phyloP scores from a whole-genome alignment of 1,139 yeast genomes.

The Candida sp. region DNA sequence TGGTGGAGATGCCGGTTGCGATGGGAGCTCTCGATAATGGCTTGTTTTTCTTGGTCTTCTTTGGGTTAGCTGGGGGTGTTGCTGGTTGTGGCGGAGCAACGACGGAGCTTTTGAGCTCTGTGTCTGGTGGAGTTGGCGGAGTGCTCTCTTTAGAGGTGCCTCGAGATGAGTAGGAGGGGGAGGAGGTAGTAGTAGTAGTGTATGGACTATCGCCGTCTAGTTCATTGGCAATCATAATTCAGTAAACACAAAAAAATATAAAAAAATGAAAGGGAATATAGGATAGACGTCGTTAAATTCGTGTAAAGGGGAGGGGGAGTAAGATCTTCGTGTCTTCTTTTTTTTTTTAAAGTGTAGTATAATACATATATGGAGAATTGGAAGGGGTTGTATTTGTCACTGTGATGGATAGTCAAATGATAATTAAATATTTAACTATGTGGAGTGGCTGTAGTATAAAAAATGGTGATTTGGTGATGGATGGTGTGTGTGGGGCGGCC shows the following conservation, averaged over 20 bases:
- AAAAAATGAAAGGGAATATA: neutral
- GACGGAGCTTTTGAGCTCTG: conserved; percentile 6
- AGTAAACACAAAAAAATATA: neutral
- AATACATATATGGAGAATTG: conserved; percentile 1
- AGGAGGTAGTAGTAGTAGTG: neutral
- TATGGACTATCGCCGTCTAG: neutral
- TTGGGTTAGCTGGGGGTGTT: conserved; percentile 6
- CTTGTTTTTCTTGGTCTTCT: conserved; percentile 36
- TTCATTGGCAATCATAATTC: conserved; percentile 1
- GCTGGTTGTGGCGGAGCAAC: conserved; percentile 6
- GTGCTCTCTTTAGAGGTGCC: neutral
- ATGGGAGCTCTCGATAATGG: conserved; percentile 50
- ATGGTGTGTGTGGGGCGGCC: neutral
- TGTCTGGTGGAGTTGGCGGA: conserved; percentile 1
- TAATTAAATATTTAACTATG: conserved; percentile 1
- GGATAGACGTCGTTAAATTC: neutral
- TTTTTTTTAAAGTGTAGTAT: neutral
- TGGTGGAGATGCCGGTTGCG: conserved; percentile 76
- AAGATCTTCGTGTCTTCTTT: neutral
- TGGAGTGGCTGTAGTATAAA: neutral
- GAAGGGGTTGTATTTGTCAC: neutral
- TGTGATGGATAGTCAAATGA: neutral
- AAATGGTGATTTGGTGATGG: neutral
- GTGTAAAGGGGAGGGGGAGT: neutral
- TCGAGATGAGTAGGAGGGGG: neutral